phyloP scores from a whole-genome alignment of 495 filamentous ascomycete genomes.

The Bombardia bombarda region DNA sequence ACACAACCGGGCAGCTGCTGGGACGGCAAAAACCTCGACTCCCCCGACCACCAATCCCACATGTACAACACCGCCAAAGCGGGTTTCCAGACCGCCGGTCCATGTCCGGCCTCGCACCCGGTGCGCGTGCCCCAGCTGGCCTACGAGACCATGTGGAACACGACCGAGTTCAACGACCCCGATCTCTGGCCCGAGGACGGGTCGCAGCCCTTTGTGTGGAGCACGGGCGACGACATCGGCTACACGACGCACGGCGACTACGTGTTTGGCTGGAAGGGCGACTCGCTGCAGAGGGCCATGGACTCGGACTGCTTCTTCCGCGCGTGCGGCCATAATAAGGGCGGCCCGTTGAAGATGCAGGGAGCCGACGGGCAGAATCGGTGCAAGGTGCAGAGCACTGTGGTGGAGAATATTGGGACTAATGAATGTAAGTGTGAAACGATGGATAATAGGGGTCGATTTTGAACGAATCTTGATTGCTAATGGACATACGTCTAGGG shows the following conservation, averaged over 20 bases:
- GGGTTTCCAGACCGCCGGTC: not conserved
- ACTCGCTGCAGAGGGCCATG: not conserved
- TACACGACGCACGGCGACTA: not conserved
- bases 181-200: not conserved
- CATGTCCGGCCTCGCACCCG: not conserved
- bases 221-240: not conserved
- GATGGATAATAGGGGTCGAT: too few species aligned
- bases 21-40: slow-evolving; percentile 45
- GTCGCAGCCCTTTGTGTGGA: not conserved
- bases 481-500: too few species aligned
- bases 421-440: too few species aligned
- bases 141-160: not conserved
- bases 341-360: not conserved
- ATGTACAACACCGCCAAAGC: slow-evolving; percentile 20
- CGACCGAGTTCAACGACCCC: not conserved
- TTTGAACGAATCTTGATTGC: too few species aligned
- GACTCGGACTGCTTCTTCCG: not conserved
- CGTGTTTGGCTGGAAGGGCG: not conserved
- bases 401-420: not conserved
- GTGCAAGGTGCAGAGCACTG: not conserved
- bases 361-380: not conserved
- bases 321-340: not conserved
- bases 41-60: slow-evolving; percentile 32
- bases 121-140: not conserved
- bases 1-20: slow-evolving; percentile 25